Evolutionary conservation across 257 asterid genomes (phyloP).

Genomic region (Lycium barbarum): DNA sequence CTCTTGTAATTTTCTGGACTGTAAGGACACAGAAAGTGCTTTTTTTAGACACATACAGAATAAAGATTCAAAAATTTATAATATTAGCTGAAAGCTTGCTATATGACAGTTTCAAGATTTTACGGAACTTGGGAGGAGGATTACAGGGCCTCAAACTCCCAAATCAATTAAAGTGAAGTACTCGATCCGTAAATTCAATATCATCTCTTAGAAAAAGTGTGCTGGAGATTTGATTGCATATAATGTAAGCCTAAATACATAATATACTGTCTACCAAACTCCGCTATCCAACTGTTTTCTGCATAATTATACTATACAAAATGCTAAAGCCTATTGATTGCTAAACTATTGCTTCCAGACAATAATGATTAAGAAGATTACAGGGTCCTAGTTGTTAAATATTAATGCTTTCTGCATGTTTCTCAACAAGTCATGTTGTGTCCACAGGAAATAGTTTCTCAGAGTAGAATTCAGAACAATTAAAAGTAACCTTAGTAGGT

Average conservation of each 20-base stretch:
- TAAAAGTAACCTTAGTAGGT: too few relatives aligned
- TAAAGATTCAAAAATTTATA: not conserved
- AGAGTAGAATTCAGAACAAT: too few relatives aligned
- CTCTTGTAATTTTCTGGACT: conserved; percentile 95
- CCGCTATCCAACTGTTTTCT: too few relatives aligned
- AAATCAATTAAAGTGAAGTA: not conserved
- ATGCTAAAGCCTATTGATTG: not conserved
- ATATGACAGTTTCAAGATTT: not conserved
- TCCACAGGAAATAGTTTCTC: too few relatives aligned
- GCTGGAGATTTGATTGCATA: not conserved
- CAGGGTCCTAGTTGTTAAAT: not conserved
- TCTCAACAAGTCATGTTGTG: too few relatives aligned
- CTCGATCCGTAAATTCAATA: not conserved
- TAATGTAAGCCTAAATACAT: not conserved
- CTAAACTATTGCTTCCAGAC: not conserved
- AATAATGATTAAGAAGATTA: not conserved
- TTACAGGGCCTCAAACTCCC: not conserved
- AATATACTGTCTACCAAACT: too few relatives aligned
- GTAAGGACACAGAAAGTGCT: conserved; percentile 30
- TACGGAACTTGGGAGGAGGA: not conserved
- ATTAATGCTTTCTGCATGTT: not conserved
- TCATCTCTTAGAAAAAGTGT: too few relatives aligned
- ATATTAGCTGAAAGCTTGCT: not conserved
- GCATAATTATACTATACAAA: too few relatives aligned
- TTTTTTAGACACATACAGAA: not conserved